Evolutionary conservation across 805 yeast species (phyloP).

Genomic region (Pichia eremophila): DNA sequence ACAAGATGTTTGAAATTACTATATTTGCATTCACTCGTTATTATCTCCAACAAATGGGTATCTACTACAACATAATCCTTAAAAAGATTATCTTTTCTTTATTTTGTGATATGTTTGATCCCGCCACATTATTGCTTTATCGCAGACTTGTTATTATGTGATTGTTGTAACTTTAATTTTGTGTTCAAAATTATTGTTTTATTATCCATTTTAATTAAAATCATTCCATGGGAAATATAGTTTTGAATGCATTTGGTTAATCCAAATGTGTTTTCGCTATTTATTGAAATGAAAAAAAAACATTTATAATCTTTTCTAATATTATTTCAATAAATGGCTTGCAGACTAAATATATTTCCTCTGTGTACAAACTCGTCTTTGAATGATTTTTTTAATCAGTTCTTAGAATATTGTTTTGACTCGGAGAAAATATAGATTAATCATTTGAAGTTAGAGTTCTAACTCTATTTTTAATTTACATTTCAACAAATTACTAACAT

Average conservation of each 20-base stretch:
- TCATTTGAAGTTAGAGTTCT: not conserved
- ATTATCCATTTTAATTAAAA: slow-evolving; percentile 10
- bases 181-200: not conserved
- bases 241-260: not conserved
- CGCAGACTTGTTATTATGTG: not conserved
- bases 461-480: not conserved
- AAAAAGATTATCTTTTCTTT: not conserved
- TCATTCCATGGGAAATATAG: slow-evolving; percentile 27
- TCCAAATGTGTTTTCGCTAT: not conserved
- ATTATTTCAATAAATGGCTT: not conserved
- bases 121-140: not conserved
- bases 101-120: not conserved
- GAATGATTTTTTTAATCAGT: slow-evolving; percentile 25
- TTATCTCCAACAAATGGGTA: slow-evolving; percentile 22
- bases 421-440: slow-evolving; percentile 6
- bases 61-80: slow-evolving; percentile 20
- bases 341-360: slow-evolving; percentile 16
- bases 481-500: slow-evolving; percentile 11
- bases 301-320: too few species aligned
- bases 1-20: slow-evolving; percentile 16
- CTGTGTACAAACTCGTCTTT: slow-evolving; percentile 21
- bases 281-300: not conserved
- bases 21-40: slow-evolving; percentile 18
- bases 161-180: not conserved
- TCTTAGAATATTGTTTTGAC: slow-evolving; percentile 16